Evolutionary conservation across 805 yeast genomes (phyloP), one percentile per base, ranked within the genome.

Genomic region (Geotrichum ghanense): DNA sequence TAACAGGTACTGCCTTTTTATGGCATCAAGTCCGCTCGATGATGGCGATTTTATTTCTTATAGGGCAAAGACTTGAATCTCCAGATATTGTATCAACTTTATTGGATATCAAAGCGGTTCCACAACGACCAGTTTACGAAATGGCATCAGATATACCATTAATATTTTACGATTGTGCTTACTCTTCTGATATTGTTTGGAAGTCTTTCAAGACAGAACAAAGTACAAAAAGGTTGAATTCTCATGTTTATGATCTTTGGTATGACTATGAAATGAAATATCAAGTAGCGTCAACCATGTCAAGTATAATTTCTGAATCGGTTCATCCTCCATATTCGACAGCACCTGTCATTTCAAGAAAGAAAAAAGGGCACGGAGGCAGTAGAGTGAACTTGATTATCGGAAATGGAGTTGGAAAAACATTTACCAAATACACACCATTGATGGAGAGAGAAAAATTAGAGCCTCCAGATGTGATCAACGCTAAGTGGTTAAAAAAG

Each of bases 21-120:
- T 92, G 97, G 97, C 97, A 92, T 61, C 98, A 92, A 64, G 98
- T 92, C 17, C 75, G 98, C 48, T 88, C 95, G 54, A 92, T 92
- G 92, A 76, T 88, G 68, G 95, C 95, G 0, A 69, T 83, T 9
- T 61, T 92, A 47, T 76, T 92, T 46, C 64, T 83, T 21, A 79
- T 88, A 5, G 98, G 96, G 0, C 95, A 88, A 62, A 69, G 69
- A 14, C 70, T 75, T 19, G 98, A 92, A 61, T 48, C 60, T 0
- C 81, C 87, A 0, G 56, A 62, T 1, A 62, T 87, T 0, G 69
- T 92, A 1, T 61, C 63, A 10, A 72, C 76, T 2, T 65, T 92
- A 49, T 61, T 89, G 41, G 74, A 90, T 55, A 65, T 76, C 1
- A 69, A 68, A 3, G 68, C 65, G 44, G 65, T 53, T 45, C 86